phyloP scores from a whole-genome alignment of 768 basidiomycete genomes.

The Punctularia strigosozonata region DNA sequence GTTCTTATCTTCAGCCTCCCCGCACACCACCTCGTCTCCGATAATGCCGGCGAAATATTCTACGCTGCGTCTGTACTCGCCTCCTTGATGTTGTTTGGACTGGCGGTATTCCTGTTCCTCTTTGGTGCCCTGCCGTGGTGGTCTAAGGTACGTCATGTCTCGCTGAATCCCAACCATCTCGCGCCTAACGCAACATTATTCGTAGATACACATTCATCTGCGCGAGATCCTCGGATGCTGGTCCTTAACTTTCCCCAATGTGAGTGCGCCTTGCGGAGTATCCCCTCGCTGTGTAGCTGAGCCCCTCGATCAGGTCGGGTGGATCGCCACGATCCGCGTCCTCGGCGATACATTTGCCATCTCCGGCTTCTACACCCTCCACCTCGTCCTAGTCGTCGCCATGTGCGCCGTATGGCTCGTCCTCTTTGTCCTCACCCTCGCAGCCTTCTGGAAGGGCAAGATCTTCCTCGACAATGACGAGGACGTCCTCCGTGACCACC shows the following conservation, averaged over 20 bases:
- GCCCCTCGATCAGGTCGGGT: too few relatives aligned
- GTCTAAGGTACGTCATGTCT: too few relatives aligned
- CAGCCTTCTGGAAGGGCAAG: slow-evolving; percentile 29
- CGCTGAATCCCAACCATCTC: too few relatives aligned
- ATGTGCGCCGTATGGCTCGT: slow-evolving; percentile 29
- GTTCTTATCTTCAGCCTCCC: slow-evolving; percentile 24
- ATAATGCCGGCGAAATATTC: slow-evolving; percentile 31
- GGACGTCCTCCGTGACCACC: slow-evolving; percentile 33
- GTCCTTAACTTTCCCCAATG: slow-evolving; percentile 35
- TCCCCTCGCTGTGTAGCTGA: too few relatives aligned
- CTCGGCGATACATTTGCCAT: slow-evolving; percentile 30
- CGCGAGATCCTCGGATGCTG: slow-evolving; percentile 36
- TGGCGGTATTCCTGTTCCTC: slow-evolving; percentile 33
- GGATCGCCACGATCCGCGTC: slow-evolving; percentile 29
- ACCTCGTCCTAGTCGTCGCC: slow-evolving; percentile 26
- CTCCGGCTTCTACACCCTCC: slow-evolving; percentile 25
- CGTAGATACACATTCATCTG: slow-evolving; percentile 30
- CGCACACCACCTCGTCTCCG: slow-evolving; percentile 22
- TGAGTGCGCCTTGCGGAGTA: too few relatives aligned
- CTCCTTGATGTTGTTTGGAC: slow-evolving; percentile 29
- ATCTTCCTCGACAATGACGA: slow-evolving; percentile 30
- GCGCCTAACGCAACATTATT: too few relatives aligned
- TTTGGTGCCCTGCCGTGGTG: slow-evolving; percentile 35
- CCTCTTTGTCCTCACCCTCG: slow-evolving; percentile 26
- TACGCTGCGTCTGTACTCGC: slow-evolving; percentile 27